These are phyloP conservation scores for Punica granatum DNA, from an alignment of 345 rosid species.

Conservation along the genomic window DNA sequence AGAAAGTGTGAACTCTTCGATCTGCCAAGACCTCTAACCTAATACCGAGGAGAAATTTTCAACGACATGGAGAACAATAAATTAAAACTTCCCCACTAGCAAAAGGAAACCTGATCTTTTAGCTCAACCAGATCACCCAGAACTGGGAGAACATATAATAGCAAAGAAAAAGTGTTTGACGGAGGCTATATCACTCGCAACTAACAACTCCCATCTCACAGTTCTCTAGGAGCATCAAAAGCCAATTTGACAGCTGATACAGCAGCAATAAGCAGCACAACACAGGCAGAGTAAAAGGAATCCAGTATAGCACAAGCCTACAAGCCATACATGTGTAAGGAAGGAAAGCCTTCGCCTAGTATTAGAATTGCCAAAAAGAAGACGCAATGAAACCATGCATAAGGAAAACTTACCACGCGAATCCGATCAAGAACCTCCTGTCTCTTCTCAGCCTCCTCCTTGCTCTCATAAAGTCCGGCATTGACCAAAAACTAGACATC, in stretches of 20 bases:
- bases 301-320: neutral
- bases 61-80: too few relatives aligned
- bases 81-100: too few relatives aligned
- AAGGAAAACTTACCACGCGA: conserved; percentile 40
- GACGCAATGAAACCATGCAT: neutral
- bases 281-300: neutral
- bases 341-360: neutral
- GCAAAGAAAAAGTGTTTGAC: neutral
- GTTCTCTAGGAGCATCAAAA: neutral
- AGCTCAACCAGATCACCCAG: neutral
- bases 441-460: conserved; percentile 68
- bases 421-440: conserved; percentile 60
- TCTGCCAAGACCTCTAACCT: too few relatives aligned
- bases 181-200: neutral
- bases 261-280: neutral
- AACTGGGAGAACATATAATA: neutral
- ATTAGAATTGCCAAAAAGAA: neutral
- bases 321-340: neutral
- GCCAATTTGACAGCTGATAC: neutral
- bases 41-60: too few relatives aligned
- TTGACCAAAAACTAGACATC: conserved; percentile 49
- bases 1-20: too few relatives aligned
- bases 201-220: neutral
- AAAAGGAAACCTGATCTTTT: neutral
- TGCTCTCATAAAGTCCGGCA: conserved; percentile 64